Percentiles rank a stretch among this genome's conserved stretches.
Conservation (phyloP, 257 asterid species). For the Nyctanthes arbortristis region DNA sequence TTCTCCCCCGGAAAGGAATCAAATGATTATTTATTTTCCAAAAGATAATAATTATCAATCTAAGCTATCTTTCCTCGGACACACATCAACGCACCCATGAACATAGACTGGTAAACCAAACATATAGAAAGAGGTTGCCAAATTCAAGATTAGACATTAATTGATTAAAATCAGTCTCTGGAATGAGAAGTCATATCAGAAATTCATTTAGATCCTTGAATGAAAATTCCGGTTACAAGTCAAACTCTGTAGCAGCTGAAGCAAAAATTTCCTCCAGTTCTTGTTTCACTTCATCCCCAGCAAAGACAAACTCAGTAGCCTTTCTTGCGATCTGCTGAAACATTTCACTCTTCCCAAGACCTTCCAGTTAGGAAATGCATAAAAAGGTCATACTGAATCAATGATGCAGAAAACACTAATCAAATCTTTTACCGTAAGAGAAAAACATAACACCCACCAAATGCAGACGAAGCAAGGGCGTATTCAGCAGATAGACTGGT, state of each 20-base stretch:
- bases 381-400: too few relatives aligned
- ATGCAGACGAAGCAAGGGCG: constrained; percentile 59
- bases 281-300: constrained; percentile 52
- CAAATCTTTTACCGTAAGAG: neutral
- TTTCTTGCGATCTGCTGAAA: constrained; percentile 56
- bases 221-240: constrained; percentile 22
- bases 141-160: neutral
- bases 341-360: constrained; percentile 66
- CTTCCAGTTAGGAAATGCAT: constrained; percentile 32
- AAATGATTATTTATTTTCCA: too few relatives aligned
- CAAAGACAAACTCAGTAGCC: constrained; percentile 61
- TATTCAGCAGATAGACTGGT: constrained; percentile 74
- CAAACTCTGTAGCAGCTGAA: constrained; percentile 41
- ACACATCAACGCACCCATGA: too few relatives aligned
- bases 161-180: neutral
- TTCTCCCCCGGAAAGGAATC: too few relatives aligned
- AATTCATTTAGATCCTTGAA: neutral
- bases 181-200: neutral
- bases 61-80: too few relatives aligned
- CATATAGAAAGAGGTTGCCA: neutral
- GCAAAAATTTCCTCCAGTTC: constrained; percentile 60
- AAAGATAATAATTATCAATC: too few relatives aligned
- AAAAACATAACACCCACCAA: constrained; percentile 45
- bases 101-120: too few relatives aligned
- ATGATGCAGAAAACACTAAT: neutral